Conservation (phyloP, 768 basidiomycete genomes). For the Leccinum pellstonianum region DNA sequence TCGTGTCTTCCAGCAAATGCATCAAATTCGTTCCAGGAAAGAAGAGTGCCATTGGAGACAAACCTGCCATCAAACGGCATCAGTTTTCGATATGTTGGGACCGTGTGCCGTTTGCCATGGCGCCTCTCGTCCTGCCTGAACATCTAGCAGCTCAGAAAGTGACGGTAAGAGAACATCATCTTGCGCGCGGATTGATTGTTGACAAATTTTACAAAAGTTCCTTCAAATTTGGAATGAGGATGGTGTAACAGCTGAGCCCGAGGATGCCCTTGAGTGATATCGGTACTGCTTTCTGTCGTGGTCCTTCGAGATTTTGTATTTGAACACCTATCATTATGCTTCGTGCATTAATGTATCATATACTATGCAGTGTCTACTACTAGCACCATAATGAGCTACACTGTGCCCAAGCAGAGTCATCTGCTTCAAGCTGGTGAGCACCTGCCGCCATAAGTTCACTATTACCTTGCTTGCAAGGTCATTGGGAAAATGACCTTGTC, state of each 20-base stretch:
- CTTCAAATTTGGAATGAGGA: constrained; percentile 82
- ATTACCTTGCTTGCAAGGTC: too few species aligned
- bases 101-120: constrained; percentile 64
- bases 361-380: constrained; percentile 10
- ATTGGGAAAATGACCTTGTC: too few species aligned
- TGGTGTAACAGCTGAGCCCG: constrained; percentile 64
- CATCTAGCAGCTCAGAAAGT: constrained; percentile 63
- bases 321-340: constrained; percentile 30
- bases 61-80: constrained; percentile 62
- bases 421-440: too few species aligned
- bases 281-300: too few species aligned
- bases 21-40: constrained; percentile 83
- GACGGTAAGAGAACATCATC: constrained; percentile 47
- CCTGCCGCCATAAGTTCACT: too few species aligned
- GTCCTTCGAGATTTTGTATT: neutral
- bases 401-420: too few species aligned
- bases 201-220: constrained; percentile 44
- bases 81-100: constrained; percentile 69
- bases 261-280: constrained; percentile 43
- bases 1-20: constrained; percentile 68
- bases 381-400: too few species aligned
- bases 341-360: constrained; percentile 26
- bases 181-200: neutral
- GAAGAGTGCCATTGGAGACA: constrained; percentile 88
- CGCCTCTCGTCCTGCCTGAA: constrained; percentile 56